Evolutionary conservation across 768 basidiomycete species (phyloP).

Genomic region (Boletus rubropictus): DNA sequence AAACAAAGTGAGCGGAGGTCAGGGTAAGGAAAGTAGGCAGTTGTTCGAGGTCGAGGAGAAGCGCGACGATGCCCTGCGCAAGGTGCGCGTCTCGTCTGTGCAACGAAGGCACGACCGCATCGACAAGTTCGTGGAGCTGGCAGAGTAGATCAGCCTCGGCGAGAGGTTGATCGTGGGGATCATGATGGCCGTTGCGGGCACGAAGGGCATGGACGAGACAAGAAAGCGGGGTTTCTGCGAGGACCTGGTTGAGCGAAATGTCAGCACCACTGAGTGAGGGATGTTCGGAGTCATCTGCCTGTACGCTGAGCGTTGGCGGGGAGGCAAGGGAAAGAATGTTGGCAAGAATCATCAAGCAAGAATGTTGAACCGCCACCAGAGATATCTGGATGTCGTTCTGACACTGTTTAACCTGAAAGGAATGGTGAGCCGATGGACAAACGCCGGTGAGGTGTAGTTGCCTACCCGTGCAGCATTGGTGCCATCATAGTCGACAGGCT

Average conservation of each 20-base stretch:
- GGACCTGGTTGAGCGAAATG: slow-evolving; percentile 12
- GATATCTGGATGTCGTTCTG: slow-evolving; percentile 65
- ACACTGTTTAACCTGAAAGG: slow-evolving; percentile 6
- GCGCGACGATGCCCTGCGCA: slow-evolving; percentile 60
- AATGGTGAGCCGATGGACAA: not conserved
- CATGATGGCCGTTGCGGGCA: slow-evolving; percentile 7
- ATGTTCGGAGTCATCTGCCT: slow-evolving; percentile 54
- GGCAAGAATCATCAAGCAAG: slow-evolving; percentile 69
- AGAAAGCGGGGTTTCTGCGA: slow-evolving; percentile 16
- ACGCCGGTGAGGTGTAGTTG: too few relatives aligned
- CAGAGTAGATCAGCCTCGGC: slow-evolving; percentile 49
- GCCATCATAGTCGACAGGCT: slow-evolving; percentile 20
- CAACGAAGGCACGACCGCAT: slow-evolving; percentile 40
- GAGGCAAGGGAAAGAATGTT: slow-evolving; percentile 54
- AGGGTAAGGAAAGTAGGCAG: slow-evolving; percentile 37
- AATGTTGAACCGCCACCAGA: slow-evolving; percentile 66
- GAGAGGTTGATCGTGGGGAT: slow-evolving; percentile 27
- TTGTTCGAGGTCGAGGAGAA: slow-evolving; percentile 63
- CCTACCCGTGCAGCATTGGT: slow-evolving; percentile 7
- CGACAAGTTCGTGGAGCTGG: slow-evolving; percentile 55
- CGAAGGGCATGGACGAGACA: slow-evolving; percentile 18
- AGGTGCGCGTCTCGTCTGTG: slow-evolving; percentile 52
- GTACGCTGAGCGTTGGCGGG: not conserved
- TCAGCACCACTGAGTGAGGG: slow-evolving; percentile 40
- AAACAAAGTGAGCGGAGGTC: slow-evolving; percentile 11